Base-by-base conservation (phyloP, 495 filamentous ascomycete genomes). In the Xylaria palmicola region DNA sequence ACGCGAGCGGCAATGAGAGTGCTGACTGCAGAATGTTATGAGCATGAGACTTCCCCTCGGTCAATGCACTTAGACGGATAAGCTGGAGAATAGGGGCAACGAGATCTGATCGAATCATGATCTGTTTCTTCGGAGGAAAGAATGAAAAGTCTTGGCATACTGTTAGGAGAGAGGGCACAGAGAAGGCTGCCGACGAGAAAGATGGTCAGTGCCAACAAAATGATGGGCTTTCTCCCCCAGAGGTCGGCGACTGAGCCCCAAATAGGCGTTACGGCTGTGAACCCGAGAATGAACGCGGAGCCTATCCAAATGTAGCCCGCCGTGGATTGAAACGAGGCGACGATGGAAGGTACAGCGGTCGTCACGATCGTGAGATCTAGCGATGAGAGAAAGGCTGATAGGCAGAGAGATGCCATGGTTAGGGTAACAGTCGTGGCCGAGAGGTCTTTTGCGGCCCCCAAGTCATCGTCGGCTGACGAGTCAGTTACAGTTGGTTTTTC, bases 161-260 rank as follows among this genome's bases (percentile, higher is more conserved):
- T 83, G 49, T 77, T 87, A 37, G 77, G 78, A 10, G 85, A 79
- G 30, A 89, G 64, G 1, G 81, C 90, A 55, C 87, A 86, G 26
- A 92, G 77, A 51, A 92, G 73, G 20, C 82, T 86, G 26, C 72
- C 70, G 50, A 70, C 62, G 49, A 90, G 80, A 73, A 91, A 90
- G 24, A 86, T 65, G 17, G 82, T 65, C 39, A 86, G 87, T 39
- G 89, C 87, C 10, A 83, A 50, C 15, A 93, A 73, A 32, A 92
- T 75, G 47, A 90, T 84, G 6, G 79, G 81, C 66, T 91, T 93
- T 22, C 90, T 80, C 1, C 90, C 90, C 77, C 82, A 92, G 55
- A 92, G 90, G 64, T 92, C 89, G 26, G 66, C 68, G 8, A 78
- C 62, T 48, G 73, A 71, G 22, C 72, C 69, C 74, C 75, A 79